Percentiles rank a stretch among this genome's conserved stretches.
Evolutionary conservation across 176 grass and related monocot species (phyloP).

Genomic region (Hordeum marinum): DNA sequence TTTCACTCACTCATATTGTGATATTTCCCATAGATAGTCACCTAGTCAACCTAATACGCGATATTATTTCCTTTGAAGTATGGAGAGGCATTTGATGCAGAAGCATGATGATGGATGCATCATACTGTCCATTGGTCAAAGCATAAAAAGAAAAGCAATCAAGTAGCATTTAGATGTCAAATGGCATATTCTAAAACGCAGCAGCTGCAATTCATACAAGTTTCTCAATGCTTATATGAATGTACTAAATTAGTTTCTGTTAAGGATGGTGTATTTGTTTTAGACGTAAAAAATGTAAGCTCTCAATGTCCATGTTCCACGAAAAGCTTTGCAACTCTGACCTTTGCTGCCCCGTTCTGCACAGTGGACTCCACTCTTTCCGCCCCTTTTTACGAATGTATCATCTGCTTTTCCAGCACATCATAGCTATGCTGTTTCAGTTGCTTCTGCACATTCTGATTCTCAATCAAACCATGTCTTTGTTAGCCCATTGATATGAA

Average conservation of each 20-base stretch:
- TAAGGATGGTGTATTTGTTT: not conserved
- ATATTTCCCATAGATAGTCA: not conserved
- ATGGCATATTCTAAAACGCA: not conserved
- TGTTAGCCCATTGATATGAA: not conserved
- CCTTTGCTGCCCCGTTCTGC: not conserved
- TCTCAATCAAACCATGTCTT: not conserved
- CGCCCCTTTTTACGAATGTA: not conserved
- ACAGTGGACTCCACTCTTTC: not conserved
- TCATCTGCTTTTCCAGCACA: not conserved
- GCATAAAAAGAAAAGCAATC: not conserved
- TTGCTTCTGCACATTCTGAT: not conserved
- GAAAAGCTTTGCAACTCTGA: not conserved
- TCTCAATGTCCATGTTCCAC: not conserved
- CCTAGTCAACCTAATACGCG: not conserved
- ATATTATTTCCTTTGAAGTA: slow-evolving; percentile 7
- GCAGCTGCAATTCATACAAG: not conserved
- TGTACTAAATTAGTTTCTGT: not conserved
- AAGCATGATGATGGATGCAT: not conserved
- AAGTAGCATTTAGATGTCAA: not conserved
- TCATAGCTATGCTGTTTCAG: not conserved
- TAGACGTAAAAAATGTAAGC: not conserved
- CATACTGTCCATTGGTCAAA: not conserved
- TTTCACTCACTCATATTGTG: not conserved
- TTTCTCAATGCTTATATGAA: not conserved
- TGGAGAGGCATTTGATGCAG: not conserved